phyloP scores from a whole-genome alignment of 768 basidiomycete species.

The Amanita pallidorosea region DNA sequence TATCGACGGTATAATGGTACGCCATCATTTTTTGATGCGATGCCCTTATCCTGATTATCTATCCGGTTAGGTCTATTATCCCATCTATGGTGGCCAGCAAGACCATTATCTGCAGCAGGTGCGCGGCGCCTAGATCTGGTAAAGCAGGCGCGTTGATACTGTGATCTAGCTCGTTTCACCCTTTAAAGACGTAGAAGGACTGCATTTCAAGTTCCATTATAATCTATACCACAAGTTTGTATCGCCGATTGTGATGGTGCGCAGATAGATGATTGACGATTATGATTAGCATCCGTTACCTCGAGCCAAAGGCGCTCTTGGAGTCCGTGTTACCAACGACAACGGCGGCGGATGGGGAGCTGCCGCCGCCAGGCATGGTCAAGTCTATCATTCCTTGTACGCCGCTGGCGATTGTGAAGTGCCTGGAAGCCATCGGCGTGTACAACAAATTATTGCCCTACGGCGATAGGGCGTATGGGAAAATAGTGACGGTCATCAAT shows the following conservation, averaged over 20 bases:
- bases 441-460: constrained; percentile 91
- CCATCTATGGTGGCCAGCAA: constrained; percentile 87
- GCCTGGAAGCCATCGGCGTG: constrained; percentile 80
- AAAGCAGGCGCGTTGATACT: not conserved
- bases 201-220: constrained; percentile 92
- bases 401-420: constrained; percentile 93
- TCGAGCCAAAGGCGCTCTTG: constrained; percentile 64
- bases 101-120: constrained; percentile 97
- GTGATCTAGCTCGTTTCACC: constrained; percentile 74
- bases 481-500: constrained; percentile 90
- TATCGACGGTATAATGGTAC: constrained; percentile 92
- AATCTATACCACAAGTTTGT: constrained; percentile 91
- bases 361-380: constrained; percentile 74
- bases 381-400: constrained; percentile 98
- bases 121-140: constrained; percentile 7
- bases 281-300: constrained; percentile 65
- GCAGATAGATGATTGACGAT: constrained; percentile 3
- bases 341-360: constrained; percentile 34
- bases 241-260: not conserved
- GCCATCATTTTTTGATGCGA: constrained; percentile 12
- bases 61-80: constrained; percentile 77
- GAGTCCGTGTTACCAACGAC: constrained; percentile 33
- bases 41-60: not conserved
- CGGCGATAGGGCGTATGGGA: constrained; percentile 91
- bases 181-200: constrained; percentile 94